phyloP scores from a whole-genome alignment of 495 filamentous ascomycete species.

The Xylaria intraflava region DNA sequence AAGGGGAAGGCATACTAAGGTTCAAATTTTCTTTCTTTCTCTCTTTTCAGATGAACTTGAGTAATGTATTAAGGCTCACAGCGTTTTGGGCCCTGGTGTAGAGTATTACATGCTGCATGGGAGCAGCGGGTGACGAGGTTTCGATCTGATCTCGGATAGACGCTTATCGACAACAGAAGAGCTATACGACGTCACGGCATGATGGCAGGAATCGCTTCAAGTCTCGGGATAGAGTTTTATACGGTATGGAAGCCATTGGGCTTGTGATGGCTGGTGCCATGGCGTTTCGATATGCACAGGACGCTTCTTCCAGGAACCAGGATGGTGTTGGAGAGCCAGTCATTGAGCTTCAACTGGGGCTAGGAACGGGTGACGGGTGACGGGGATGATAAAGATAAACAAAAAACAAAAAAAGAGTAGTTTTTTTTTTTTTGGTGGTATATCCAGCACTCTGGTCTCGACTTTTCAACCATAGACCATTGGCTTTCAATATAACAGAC shows the following conservation, averaged over 20 bases:
- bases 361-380: background rate
- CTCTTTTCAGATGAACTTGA: conserved; percentile 9
- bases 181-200: background rate
- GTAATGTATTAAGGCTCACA: conserved; percentile 22
- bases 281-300: conserved; percentile 1
- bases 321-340: background rate
- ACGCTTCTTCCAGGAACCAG: background rate
- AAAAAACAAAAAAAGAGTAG: conserved; percentile 15
- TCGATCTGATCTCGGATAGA: conserved; percentile 11
- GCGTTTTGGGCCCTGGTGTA: conserved; percentile 14
- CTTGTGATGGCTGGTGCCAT: background rate
- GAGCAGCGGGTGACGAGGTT: conserved; percentile 9
- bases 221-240: conserved; percentile 19
- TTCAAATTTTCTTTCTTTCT: conserved; percentile 17
- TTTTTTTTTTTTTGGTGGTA: conserved; percentile 17
- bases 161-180: conserved; percentile 6
- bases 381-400: background rate
- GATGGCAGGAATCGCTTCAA: conserved; percentile 12
- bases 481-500: conserved; percentile 21
- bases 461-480: conserved; percentile 7
- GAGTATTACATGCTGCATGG: conserved; percentile 12
- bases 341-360: background rate
- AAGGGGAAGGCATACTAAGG: conserved; percentile 10
- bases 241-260: conserved; percentile 10
- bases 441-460: conserved; percentile 13